A percentile compares a stretch with the other conserved stretches of the same genome.
Evolutionary conservation across 83 land plant genomes (phyloP).

Genomic region (Thuja plicata): DNA sequence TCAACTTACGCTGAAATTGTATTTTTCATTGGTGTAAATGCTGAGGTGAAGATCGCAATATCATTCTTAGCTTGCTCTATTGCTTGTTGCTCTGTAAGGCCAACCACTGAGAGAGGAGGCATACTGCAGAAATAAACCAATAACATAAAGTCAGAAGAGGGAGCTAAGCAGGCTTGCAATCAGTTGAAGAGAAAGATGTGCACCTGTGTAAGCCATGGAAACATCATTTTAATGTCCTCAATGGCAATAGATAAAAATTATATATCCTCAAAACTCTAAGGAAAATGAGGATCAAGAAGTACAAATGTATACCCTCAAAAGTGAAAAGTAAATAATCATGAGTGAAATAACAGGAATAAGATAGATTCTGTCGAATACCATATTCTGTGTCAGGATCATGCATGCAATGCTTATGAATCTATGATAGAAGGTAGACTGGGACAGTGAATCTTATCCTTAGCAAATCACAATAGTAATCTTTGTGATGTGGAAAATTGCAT

Average conservation of each 20-base stretch:
- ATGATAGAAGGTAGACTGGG: not conserved
- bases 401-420: not conserved
- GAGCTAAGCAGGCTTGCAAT: not conserved
- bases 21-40: constrained; percentile 95
- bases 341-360: not conserved
- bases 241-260: not conserved
- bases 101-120: constrained; percentile 96
- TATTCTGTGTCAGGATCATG: not conserved
- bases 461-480: not conserved
- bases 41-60: constrained; percentile 74
- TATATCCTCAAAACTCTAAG: not conserved
- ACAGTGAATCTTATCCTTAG: not conserved
- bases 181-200: not conserved
- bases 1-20: constrained; percentile 82
- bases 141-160: not conserved
- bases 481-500: not conserved
- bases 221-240: not conserved
- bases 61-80: constrained; percentile 73
- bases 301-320: not conserved
- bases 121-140: constrained; percentile 44
- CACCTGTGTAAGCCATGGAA: not conserved
- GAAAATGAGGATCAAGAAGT: not conserved
- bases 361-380: not conserved
- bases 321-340: not conserved
- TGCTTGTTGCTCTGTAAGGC: constrained; percentile 88